phyloP scores from a whole-genome alignment of 2,329 filamentous ascomycete species.

The Aspergillus pseudoglaucus region DNA sequence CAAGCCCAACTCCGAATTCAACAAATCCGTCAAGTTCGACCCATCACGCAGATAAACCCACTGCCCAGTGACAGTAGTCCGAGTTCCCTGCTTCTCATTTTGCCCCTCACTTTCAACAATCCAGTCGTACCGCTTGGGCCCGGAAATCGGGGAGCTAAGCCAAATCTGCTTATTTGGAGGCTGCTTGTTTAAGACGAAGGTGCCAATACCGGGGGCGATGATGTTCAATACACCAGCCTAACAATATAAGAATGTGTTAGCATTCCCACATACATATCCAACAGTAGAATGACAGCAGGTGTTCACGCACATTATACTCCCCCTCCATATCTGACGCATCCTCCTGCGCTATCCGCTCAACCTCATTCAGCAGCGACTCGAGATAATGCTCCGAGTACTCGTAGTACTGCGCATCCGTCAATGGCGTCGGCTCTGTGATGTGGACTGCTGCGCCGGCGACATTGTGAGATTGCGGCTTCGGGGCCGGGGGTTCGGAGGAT shows the following conservation, averaged over 20 bases:
- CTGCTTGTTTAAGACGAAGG: conserved; percentile 96
- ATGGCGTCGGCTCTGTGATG: conserved; percentile 52
- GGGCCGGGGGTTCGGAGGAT: conserved; percentile 46
- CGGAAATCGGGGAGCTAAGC: conserved; percentile 84
- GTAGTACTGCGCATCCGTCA: conserved; percentile 69
- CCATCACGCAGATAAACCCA: conserved; percentile 89
- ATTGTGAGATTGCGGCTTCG: conserved; percentile 34
- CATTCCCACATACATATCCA: too few relatives aligned
- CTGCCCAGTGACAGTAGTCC: conserved; percentile 48
- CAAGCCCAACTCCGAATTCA: conserved; percentile 70
- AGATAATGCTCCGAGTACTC: conserved; percentile 71
- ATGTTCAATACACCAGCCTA: conserved; percentile 84
- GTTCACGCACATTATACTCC: conserved; percentile 81
- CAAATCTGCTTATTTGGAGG: conserved; percentile 96
- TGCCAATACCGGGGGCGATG: conserved; percentile 61
- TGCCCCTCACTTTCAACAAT: conserved; percentile 65
- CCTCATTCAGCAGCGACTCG: conserved; percentile 47
- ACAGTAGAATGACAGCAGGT: too few relatives aligned
- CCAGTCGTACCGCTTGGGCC: conserved; percentile 93
- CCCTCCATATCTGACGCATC: conserved; percentile 68
- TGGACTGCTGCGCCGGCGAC: conserved; percentile 35
- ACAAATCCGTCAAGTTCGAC: conserved; percentile 63
- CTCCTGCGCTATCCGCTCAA: conserved; percentile 71
- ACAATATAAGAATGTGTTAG: too few relatives aligned
- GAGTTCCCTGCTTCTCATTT: conserved; percentile 69